Base-by-base conservation (phyloP, 495 filamentous ascomycete species). In the Bacidia rubella region DNA sequence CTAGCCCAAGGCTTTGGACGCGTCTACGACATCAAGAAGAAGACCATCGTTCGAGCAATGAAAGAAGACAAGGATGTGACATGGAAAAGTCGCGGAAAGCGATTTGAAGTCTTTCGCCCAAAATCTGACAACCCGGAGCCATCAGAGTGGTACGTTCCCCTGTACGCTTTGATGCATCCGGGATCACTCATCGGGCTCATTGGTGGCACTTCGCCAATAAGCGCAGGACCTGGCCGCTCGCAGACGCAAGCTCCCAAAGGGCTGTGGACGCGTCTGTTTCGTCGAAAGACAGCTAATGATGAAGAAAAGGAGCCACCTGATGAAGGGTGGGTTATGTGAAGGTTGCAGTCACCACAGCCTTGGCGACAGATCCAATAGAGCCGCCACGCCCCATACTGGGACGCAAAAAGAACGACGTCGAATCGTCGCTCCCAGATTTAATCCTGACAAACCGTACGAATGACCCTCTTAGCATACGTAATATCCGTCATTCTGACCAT, bases 41-140 rank as follows among this genome's bases (percentile, higher is more conserved):
- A 53, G 23, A 27, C 26, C 12, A 39, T 62, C 11, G 58, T 62
- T 15, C 45, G 55, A 15, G 60, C 60, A 21, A 62, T 62, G 60
- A 62, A 62, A 23, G 12, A 23, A 17, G 60, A 60, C 35, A 19
- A 11, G 7, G 46, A 43, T 1, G 57, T 54, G 45, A 43, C 43
- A 19, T 62, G 60, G 58, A 55, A 55, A 42, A 35, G 43, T n/a
- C 47, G 60, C 15, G 60, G 60, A 32, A 54, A 57, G 32, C 49
- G 55, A 3, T 62, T 62, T 20, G 60, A 62, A 53, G 52, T 55
- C 22, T 62, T 62, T 43, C 58, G 60, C 17, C 60, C 60, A 19
- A 62, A 60, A 35, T 51, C 60, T 17, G 54, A 60, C 39, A 57
- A 57, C 11, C 57, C 60, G 1, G 51, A 60, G 46, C 60, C 60